Percentiles rank a stretch among this genome's conserved stretches.
These are phyloP conservation scores for Globisporangium emineosum DNA, from an alignment of 352 stramenopile species.

Conservation along the genomic window DNA sequence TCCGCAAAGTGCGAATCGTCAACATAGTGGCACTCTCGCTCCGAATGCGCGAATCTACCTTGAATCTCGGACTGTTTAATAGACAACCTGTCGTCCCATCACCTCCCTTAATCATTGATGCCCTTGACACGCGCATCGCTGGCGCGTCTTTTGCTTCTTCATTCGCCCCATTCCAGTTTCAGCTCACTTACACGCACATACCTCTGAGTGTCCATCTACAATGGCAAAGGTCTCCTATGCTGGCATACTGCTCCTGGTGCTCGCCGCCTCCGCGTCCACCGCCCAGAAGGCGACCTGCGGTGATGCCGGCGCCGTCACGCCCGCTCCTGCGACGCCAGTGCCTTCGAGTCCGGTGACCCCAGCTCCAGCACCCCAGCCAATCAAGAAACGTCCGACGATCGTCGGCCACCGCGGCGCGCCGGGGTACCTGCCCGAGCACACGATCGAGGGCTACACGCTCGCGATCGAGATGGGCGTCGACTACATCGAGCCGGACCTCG, in stretches of 20 bases:
- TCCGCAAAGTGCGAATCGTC: background rate
- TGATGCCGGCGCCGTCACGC: constrained; percentile 15
- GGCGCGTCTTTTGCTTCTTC: background rate
- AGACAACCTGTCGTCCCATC: background rate
- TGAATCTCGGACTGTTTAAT: background rate
- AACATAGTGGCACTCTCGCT: no score
- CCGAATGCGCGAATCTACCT: background rate
- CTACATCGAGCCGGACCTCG: constrained; percentile 91
- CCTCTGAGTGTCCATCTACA: background rate
- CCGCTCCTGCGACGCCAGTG: constrained; percentile 8
- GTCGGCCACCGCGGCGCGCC: constrained; percentile 85
- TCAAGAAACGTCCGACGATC: constrained; percentile 51
- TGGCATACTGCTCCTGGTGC: constrained; percentile 22
- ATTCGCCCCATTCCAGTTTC: background rate
- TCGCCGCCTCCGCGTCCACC: constrained; percentile 23
- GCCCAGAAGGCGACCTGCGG: constrained; percentile 23
- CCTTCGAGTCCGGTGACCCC: no score
- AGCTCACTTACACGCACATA: background rate
- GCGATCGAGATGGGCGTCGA: constrained; percentile 87
- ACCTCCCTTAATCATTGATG: background rate
- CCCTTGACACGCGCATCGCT: background rate
- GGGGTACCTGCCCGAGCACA: constrained; percentile 91
- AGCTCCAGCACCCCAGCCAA: background rate
- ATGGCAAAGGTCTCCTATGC: constrained; percentile 50
- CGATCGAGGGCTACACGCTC: constrained; percentile 85